Percentiles rank a stretch among this genome's conserved stretches.
Conservation (phyloP, 2,329 filamentous ascomycete genomes). For the Arachnomyces sp. region DNA sequence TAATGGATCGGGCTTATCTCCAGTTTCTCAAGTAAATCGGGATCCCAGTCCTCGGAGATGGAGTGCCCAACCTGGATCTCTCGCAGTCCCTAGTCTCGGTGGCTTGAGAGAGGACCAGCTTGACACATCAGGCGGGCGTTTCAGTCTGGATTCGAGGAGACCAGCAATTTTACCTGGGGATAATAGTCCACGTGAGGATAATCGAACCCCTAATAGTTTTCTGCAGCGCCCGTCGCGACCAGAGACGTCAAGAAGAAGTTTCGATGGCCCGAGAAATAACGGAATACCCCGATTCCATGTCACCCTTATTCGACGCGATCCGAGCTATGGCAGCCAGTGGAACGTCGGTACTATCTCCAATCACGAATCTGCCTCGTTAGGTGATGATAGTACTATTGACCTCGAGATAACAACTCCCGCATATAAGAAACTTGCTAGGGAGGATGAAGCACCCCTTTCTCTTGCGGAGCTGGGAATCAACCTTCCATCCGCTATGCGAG, state of each 20-base stretch:
- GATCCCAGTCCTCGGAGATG: constrained; percentile 12
- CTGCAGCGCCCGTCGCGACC: constrained; percentile 12
- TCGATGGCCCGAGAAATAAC: constrained; percentile 1
- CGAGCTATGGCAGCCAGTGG: constrained; percentile 62
- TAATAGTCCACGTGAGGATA: too few species aligned
- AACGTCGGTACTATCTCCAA: constrained; percentile 61
- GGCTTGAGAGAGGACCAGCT: constrained; percentile 18
- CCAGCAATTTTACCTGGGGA: constrained; percentile 11
- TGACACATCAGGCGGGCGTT: constrained; percentile 18
- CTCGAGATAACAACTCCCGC: constrained; percentile 54
- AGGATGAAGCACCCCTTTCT: constrained; percentile 28
- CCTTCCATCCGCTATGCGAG: constrained; percentile 2
- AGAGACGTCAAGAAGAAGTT: constrained; percentile 2
- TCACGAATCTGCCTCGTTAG: constrained; percentile 11
- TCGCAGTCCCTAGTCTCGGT: constrained; percentile 14
- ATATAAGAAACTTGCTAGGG: constrained; percentile 49
- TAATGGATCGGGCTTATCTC: constrained; percentile 11
- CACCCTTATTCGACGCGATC: constrained; percentile 67
- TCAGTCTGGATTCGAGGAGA: constrained; percentile 24
- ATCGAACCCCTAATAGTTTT: constrained; percentile 22
- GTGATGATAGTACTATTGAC: constrained; percentile 32
- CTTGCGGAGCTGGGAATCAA: constrained; percentile 24
- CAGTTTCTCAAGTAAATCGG: too few species aligned
- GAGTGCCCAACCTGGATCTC: constrained; percentile 22
- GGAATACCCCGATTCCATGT: constrained; percentile 29